Base-by-base conservation (phyloP, 345 rosid genomes). In the Pistacia integerrima region DNA sequence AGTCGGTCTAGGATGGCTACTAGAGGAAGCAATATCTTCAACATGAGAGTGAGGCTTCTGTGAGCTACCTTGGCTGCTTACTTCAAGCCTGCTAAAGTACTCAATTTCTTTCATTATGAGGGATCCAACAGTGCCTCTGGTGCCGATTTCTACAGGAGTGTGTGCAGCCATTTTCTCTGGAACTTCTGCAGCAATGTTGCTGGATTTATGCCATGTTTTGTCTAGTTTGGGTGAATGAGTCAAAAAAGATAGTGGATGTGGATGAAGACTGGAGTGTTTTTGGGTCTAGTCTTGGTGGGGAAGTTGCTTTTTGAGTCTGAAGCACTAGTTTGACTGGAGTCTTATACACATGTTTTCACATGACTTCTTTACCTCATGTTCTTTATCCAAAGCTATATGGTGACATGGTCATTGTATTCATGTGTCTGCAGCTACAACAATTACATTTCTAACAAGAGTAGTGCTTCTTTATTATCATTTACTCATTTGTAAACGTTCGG, bases 101-200 rank as follows among this genome's bases (percentile, higher is more conserved):
- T 81, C 85, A 64, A 90, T 86, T 78, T 90, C 92, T 73, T 80
- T 87, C 90, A 84, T 71, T 41, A 89, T 63, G 70, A 89, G 90
- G 58, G 91, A 82, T 36, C 88, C 92, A 2, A 91, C 11, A 0
- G 91, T 86, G 59, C 95, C 93, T 72, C 73, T 85, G 49, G 92
- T 85, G 76, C 92, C 96, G 46, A 91, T 83, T 69, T 86, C 84
- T 16, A 69, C 82, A 2, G 90, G 96, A 76, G 77, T 25, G 3
- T 77, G 72, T 51, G 77, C 71, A 77, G 78, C 83, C 84, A 74
- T 84, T 61, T 73, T 80, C 74, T 77, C 75, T 0, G 51, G 55
- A 41, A 62, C 63, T 65, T 66, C 73, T 30, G 63, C 18, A 57
- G 78, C 16, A 2, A 63, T 71, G 48, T 56, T 70, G 75, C 25